Base-by-base conservation (phyloP, 257 asterid species). In the Pogostemon cablin region DNA sequence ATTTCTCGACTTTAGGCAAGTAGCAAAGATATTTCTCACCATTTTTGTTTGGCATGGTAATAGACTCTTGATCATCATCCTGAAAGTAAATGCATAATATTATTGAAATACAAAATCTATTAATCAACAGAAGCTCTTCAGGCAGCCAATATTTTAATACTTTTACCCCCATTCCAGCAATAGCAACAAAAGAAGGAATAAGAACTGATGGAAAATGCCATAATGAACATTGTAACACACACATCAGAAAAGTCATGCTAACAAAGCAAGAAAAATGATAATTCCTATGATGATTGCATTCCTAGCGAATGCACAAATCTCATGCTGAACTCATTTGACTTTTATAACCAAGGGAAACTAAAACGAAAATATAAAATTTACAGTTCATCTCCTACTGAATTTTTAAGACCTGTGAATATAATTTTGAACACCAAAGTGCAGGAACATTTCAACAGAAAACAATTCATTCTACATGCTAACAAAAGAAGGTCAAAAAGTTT, bases 21-120 rank as follows among this genome's bases (percentile, higher is more conserved):
- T 69, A 91, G 73, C 99, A 95, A n/a, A 81, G 86, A 68, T 86
- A 92, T 75, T 88, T 95, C 65, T 89, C 96, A 52, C 97, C 97
- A 48, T 80, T 82, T 68, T 86, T 90, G 63, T 89, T 86, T 72
- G 86, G 89, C 93, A 95, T 91, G 64, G 79, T 67, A 68, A 87
- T 58, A 59, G 92, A 88, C 79, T 91, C 98, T 80, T 88, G 98
- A 75, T 86, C 96, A 60, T 85, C 90, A 58, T 91, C 93, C 99
- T 91, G 87, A 74, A 68, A 44, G 12, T 17, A 5, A 20, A 67
- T 62, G 46, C 46, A 56, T 55, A 58, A 11, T 6, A 77, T 41
- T 40, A 53, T 17, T 15, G 68, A 68, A 68, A 43, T 40, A 57
- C 52, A 61, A 43, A 65, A 43, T 57, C 50, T n/a, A 68, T 43